Percentiles rank a stretch among this genome's conserved stretches.
These are phyloP conservation scores for Cutaneotrichosporon spelunceum DNA, from an alignment of 1,284 basidiomycete species.

Conservation along the genomic window DNA sequence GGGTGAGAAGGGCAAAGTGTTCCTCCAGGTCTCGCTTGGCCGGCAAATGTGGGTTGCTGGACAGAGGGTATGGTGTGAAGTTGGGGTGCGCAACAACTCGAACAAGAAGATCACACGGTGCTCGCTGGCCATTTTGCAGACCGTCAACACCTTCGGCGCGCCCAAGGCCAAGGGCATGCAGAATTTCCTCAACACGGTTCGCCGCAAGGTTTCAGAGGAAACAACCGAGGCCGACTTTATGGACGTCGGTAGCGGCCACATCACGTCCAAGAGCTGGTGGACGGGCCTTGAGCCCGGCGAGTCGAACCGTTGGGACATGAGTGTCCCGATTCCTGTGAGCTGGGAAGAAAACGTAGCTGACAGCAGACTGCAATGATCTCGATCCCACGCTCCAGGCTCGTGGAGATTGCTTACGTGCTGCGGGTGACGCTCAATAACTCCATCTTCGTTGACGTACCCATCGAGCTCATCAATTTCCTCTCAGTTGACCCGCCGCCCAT, in stretches of 20 bases:
- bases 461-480: constrained; percentile 50
- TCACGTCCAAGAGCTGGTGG: constrained; percentile 85
- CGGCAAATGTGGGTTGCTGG: constrained; percentile 81
- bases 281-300: constrained; percentile 68
- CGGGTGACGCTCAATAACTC: constrained; percentile 68
- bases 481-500: constrained; percentile 51
- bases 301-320: constrained; percentile 58
- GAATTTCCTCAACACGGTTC: constrained; percentile 55
- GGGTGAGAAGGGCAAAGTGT: constrained; percentile 66
- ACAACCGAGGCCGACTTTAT: constrained; percentile 59
- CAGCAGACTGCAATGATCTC: constrained; percentile 68
- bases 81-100: constrained; percentile 70
- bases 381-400: constrained; percentile 66
- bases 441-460: constrained; percentile 54
- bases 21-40: constrained; percentile 68
- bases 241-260: constrained; percentile 62
- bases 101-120: constrained; percentile 69
- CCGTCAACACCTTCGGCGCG: constrained; percentile 65
- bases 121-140: constrained; percentile 67
- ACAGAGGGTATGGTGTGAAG: constrained; percentile 69
- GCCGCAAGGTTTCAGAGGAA: constrained; percentile 60
- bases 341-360: neutral
- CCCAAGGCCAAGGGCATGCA: constrained; percentile 50
- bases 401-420: constrained; percentile 76
- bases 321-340: constrained; percentile 68